Conservation (phyloP, 345 rosid species). For the Syzygium jambos region DNA sequence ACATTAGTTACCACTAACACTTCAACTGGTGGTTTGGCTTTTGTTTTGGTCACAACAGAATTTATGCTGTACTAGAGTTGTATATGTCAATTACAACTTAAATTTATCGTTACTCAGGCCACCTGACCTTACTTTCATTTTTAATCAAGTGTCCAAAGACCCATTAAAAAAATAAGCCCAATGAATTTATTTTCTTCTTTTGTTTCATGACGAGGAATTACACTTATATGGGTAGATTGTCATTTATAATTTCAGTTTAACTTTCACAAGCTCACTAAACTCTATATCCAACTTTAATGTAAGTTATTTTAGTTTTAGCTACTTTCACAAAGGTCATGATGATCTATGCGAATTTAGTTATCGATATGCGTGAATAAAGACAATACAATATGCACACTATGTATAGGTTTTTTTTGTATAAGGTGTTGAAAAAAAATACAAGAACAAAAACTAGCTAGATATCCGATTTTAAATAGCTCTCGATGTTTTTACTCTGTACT, state of each 20-base stretch:
- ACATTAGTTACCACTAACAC: background rate
- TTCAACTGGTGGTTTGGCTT: background rate
- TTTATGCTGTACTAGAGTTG: background rate
- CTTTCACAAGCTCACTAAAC: background rate
- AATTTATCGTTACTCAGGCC: background rate
- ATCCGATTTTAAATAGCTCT: background rate
- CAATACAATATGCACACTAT: background rate
- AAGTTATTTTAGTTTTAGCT: background rate
- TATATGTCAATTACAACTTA: background rate
- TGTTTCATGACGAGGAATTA: background rate
- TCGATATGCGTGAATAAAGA: background rate
- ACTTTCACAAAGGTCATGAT: background rate
- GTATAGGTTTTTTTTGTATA: background rate
- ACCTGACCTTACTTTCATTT: background rate
- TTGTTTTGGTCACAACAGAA: background rate
- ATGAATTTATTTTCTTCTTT: background rate
- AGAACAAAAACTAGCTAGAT: background rate
- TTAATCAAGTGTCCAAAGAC: background rate
- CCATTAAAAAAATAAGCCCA: background rate
- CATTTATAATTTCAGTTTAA: background rate
- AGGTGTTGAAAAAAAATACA: background rate
- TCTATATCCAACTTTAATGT: background rate
- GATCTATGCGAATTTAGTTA: background rate
- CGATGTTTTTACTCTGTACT: background rate
- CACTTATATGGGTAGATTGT: background rate